A percentile compares a stretch with the other conserved stretches of the same genome.
Conservation (phyloP, 225 moss, liverwort and hornwort genomes). For the Takakia lepidozioides region DNA sequence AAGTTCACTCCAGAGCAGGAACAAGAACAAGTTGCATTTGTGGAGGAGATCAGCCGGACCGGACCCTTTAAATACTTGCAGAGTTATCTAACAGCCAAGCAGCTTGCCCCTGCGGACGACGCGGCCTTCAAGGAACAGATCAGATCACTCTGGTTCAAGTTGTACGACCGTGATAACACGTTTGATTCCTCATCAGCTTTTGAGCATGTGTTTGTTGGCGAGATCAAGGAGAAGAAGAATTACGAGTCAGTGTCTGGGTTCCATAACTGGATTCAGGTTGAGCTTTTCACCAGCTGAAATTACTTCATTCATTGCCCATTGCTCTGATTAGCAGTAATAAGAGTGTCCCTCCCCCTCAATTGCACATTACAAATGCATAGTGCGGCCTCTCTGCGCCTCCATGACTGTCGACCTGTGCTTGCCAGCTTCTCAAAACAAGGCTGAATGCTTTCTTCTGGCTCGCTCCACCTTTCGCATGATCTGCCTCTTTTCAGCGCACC, state of each 20-base stretch:
- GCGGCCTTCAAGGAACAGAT: slow-evolving; percentile 68
- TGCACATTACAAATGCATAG: too few relatives aligned
- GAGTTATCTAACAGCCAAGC: slow-evolving; percentile 55
- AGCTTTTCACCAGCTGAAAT: too few relatives aligned
- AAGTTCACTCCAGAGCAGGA: slow-evolving; percentile 30
- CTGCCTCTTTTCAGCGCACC: too few relatives aligned
- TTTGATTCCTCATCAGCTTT: slow-evolving; percentile 83
- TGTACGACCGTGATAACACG: slow-evolving; percentile 66
- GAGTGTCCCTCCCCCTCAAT: too few relatives aligned
- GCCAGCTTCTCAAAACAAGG: too few relatives aligned
- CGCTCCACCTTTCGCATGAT: too few relatives aligned
- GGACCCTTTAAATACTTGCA: slow-evolving; percentile 76
- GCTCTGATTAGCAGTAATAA: too few relatives aligned
- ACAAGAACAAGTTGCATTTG: slow-evolving; percentile 67
- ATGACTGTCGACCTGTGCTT: too few relatives aligned
- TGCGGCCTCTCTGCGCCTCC: too few relatives aligned
- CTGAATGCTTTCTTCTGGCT: too few relatives aligned
- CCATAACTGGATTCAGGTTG: slow-evolving; percentile 99
- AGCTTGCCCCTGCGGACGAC: slow-evolving; percentile 43
- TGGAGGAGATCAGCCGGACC: slow-evolving; percentile 97
- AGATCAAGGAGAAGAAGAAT: slow-evolving; percentile 73
- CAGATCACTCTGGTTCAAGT: slow-evolving; percentile 64
- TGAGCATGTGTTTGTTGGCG: slow-evolving; percentile 97
- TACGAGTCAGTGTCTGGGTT: slow-evolving; percentile 73
- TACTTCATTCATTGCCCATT: too few relatives aligned